phyloP scores from a whole-genome alignment of 306 rosid species.

The Malus sieversii region DNA sequence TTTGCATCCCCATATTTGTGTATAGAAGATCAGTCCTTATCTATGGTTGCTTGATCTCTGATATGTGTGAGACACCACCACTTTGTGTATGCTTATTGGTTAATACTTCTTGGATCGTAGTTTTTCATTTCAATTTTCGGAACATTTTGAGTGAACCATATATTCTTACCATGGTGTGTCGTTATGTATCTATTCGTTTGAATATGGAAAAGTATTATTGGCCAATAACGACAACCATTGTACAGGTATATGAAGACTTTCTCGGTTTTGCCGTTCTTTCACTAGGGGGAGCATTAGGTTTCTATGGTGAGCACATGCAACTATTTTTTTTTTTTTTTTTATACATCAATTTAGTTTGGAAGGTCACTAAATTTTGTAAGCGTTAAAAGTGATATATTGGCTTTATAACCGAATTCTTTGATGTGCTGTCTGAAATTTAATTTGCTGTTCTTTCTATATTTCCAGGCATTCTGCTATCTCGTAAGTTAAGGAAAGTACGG shows the following conservation, averaged over 20 bases:
- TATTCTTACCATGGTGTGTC: background rate
- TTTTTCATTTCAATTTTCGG: background rate
- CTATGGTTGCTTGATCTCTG: background rate
- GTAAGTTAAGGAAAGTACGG: constrained; percentile 47
- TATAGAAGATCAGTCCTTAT: background rate
- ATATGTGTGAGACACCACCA: background rate
- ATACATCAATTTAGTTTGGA: background rate
- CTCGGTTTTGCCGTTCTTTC: constrained; percentile 33
- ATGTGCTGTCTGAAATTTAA: background rate
- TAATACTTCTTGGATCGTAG: background rate
- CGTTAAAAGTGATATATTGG: background rate
- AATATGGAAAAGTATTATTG: background rate
- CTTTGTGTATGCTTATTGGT: background rate
- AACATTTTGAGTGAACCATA: background rate
- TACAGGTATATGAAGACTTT: constrained; percentile 57
- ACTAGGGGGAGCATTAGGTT: constrained; percentile 56
- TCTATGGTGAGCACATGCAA: constrained; percentile 40
- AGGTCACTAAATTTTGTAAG: background rate
- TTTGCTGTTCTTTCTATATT: background rate
- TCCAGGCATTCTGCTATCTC: constrained; percentile 47
- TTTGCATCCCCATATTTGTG: background rate
- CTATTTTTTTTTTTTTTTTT: background rate
- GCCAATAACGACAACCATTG: constrained; percentile 10
- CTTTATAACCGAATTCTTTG: background rate
- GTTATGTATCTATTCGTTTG: background rate